Conservation (phyloP, 306 rosid species). For the Hippophae gyantsensis region DNA sequence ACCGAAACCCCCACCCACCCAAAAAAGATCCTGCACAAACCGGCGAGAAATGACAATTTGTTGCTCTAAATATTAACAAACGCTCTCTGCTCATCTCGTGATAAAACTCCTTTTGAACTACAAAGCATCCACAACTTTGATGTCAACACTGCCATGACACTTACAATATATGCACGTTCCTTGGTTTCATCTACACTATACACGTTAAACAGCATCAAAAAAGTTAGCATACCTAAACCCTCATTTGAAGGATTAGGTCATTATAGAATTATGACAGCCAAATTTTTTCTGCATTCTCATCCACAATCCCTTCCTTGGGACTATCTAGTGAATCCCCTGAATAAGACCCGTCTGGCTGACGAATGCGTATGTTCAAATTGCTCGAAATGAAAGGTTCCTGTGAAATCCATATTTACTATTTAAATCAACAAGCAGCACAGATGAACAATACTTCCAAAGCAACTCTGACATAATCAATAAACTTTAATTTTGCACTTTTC, state of each 20-base stretch:
- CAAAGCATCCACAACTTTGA: slow-evolving; percentile 22
- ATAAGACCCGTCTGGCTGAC: slow-evolving; percentile 86
- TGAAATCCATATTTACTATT: slow-evolving; percentile 16
- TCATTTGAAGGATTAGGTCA: slow-evolving; percentile 31
- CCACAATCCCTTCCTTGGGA: slow-evolving; percentile 59
- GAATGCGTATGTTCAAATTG: slow-evolving; percentile 79
- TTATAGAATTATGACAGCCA: slow-evolving; percentile 28
- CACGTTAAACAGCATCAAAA: slow-evolving; percentile 41
- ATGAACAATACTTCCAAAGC: too few relatives aligned
- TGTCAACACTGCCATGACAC: slow-evolving; percentile 13
- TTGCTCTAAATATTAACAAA: slow-evolving; percentile 44
- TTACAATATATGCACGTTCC: slow-evolving; percentile 1
- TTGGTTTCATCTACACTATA: slow-evolving; percentile 39
- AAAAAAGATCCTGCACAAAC: slow-evolving; percentile 43
- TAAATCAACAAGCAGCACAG: slow-evolving; percentile 7
- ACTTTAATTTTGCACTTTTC: too few relatives aligned
- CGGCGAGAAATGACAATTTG: slow-evolving; percentile 32
- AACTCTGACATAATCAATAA: too few relatives aligned
- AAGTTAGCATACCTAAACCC: slow-evolving; percentile 53
- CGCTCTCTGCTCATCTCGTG: slow-evolving; percentile 26
- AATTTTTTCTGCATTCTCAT: slow-evolving; percentile 41
- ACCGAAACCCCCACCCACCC: slow-evolving; percentile 17
- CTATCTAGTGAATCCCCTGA: slow-evolving; percentile 68
- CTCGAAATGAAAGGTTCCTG: slow-evolving; percentile 74
- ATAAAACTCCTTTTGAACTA: slow-evolving; percentile 24